These are phyloP conservation scores for Curvularia lunata DNA, from an alignment of 2,329 filamentous ascomycete species.

Conservation along the genomic window DNA sequence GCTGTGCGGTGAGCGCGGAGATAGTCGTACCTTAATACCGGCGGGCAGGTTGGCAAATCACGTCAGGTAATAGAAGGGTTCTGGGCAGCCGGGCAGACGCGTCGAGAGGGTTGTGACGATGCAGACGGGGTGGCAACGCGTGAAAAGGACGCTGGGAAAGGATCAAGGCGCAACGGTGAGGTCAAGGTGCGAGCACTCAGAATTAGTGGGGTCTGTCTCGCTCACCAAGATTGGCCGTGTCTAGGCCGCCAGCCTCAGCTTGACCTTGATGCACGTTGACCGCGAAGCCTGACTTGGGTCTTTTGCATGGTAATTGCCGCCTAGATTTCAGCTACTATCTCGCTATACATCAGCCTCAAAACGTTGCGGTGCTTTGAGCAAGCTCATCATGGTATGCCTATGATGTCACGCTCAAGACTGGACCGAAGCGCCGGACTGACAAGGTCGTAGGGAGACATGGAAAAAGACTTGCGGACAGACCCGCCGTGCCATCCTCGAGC, in stretches of 20 bases:
- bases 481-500: constrained; percentile 87
- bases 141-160: constrained; percentile 19
- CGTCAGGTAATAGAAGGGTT: constrained; percentile 20
- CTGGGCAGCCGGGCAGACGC: constrained; percentile 22
- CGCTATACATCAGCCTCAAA: not conserved
- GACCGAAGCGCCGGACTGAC: constrained; percentile 18
- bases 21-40: constrained; percentile 25
- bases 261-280: constrained; percentile 11
- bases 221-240: constrained; percentile 29
- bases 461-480: constrained; percentile 74
- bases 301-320: not conserved
- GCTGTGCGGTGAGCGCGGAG: constrained; percentile 26
- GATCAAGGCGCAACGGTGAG: constrained; percentile 30
- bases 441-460: constrained; percentile 54
- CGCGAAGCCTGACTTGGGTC: constrained; percentile 10
- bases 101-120: constrained; percentile 15
- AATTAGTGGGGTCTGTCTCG: constrained; percentile 42
- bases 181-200: constrained; percentile 28
- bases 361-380: constrained; percentile 17
- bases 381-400: constrained; percentile 37
- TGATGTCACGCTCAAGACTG: constrained; percentile 32
- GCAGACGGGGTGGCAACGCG: constrained; percentile 36
- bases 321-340: not conserved
- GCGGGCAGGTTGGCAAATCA: constrained; percentile 15
- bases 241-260: constrained; percentile 26